A percentile compares a stretch with the other conserved stretches of the same genome.
phyloP scores from a whole-genome alignment of 805 yeast genomes.

The Metschnikowia vanudenii region DNA sequence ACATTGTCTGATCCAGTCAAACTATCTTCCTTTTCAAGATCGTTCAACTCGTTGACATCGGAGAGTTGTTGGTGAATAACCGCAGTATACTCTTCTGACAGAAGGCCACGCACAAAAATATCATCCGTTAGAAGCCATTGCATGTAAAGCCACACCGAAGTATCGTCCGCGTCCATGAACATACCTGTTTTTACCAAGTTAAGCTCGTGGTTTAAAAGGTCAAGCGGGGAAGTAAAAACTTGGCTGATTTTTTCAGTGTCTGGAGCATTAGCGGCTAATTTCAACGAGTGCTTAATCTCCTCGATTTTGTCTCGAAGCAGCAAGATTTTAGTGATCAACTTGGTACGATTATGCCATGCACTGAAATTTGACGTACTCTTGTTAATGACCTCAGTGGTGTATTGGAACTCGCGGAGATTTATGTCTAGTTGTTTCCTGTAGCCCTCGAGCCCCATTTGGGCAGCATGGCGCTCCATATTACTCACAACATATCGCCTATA shows the following conservation, averaged over 20 bases:
- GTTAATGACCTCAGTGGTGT: constrained; percentile 76
- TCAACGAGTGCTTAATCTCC: not conserved
- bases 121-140: constrained; percentile 66
- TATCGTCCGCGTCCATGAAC: constrained; percentile 91
- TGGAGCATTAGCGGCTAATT: not conserved
- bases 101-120: constrained; percentile 32
- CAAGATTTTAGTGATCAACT: constrained; percentile 57
- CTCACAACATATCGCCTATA: constrained; percentile 74
- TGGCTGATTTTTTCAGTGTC: not conserved
- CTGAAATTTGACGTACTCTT: constrained; percentile 87
- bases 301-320: constrained; percentile 10
- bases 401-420: constrained; percentile 59
- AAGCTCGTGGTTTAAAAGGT: constrained; percentile 56
- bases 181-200: constrained; percentile 75
- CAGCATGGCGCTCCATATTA: constrained; percentile 27
- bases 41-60: constrained; percentile 61
- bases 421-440: constrained; percentile 24
- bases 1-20: constrained; percentile 50
- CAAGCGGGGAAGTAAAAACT: constrained; percentile 20
- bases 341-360: constrained; percentile 91
- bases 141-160: constrained; percentile 87
- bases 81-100: constrained; percentile 28
- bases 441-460: not conserved
- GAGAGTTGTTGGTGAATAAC: constrained; percentile 47
- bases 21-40: constrained; percentile 67